These are phyloP conservation scores for Pichia sp. DNA, from an alignment of 1,139 yeast genomes.

Conservation along the genomic window DNA sequence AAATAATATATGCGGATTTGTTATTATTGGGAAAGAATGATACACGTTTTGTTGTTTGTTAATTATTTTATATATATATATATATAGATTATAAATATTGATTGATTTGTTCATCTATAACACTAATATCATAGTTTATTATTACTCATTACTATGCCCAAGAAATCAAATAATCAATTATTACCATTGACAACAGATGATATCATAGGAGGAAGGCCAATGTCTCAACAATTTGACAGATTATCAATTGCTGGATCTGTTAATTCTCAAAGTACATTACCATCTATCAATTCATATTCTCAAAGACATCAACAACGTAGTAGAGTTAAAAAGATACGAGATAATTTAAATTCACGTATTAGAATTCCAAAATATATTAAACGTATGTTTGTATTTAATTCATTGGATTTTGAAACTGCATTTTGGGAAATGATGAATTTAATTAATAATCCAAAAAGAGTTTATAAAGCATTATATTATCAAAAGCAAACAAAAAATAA, in stretches of 20 bases:
- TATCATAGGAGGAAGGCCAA: constrained; percentile 8
- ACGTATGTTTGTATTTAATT: constrained; percentile 64
- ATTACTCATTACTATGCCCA: too few species aligned
- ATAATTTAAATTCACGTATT: constrained; percentile 22
- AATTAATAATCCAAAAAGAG: constrained; percentile 69
- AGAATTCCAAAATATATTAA: constrained; percentile 37
- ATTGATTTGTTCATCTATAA: too few species aligned
- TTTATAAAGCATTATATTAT: constrained; percentile 75
- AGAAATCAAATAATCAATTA: background rate
- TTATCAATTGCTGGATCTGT: constrained; percentile 23
- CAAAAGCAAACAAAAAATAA: constrained; percentile 63
- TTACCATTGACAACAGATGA: constrained; percentile 19
- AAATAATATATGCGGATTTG: too few species aligned
- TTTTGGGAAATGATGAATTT: constrained; percentile 82
- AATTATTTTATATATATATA: too few species aligned
- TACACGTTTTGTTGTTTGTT: too few species aligned
- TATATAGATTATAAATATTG: too few species aligned
- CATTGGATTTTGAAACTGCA: constrained; percentile 88
- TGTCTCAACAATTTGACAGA: constrained; percentile 10
- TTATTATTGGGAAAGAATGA: too few species aligned
- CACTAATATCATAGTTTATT: too few species aligned
- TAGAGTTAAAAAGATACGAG: constrained; percentile 21
- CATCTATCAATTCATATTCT: constrained; percentile 25
- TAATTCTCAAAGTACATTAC: constrained; percentile 25
- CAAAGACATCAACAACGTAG: constrained; percentile 23